Conservation (phyloP, 768 basidiomycete species). For the Auriculariales sp. region DNA sequence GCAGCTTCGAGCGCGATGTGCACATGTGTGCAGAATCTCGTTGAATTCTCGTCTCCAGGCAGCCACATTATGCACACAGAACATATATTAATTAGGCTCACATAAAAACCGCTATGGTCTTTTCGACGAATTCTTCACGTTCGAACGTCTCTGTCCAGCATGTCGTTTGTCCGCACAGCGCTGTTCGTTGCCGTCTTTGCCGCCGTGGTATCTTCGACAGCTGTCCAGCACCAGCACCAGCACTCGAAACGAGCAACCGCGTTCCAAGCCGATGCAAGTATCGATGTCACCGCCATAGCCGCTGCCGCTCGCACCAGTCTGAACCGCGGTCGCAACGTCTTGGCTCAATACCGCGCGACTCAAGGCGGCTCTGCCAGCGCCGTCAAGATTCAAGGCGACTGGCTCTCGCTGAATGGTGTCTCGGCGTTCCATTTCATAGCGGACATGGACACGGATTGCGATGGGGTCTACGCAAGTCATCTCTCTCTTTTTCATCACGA, state of each 20-base stretch:
- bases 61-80: no score
- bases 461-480: background rate
- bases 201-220: no score
- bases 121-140: no score
- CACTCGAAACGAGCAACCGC: background rate
- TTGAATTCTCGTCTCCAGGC: no score
- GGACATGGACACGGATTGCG: background rate
- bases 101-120: no score
- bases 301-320: background rate
- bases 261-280: background rate
- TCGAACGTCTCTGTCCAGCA: no score
- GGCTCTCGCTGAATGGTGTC: background rate
- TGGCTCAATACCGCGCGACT: background rate
- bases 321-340: background rate
- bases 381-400: background rate
- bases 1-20: no score
- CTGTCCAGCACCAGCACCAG: no score
- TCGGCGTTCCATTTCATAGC: background rate
- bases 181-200: no score
- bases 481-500: background rate
- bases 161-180: no score
- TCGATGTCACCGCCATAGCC: background rate
- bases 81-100: no score
- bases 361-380: background rate
- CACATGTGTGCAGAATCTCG: no score